A percentile compares a stretch with the other conserved stretches of the same genome.
These are phyloP conservation scores for Alliaria petiolata DNA, from an alignment of 345 rosid species.

Conservation along the genomic window DNA sequence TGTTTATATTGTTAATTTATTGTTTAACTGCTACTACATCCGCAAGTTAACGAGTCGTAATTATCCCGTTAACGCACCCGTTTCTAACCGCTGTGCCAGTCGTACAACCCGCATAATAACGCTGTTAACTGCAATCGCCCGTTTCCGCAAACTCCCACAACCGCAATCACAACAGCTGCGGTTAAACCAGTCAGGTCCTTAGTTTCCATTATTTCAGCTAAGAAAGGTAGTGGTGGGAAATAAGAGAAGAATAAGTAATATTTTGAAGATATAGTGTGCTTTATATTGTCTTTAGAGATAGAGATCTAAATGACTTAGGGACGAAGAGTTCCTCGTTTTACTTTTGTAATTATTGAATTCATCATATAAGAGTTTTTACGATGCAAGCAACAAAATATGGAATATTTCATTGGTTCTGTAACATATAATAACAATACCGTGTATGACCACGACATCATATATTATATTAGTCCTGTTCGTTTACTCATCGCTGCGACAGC, in stretches of 20 bases:
- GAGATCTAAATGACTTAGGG: neutral
- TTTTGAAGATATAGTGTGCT: neutral
- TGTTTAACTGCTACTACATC: too few species aligned
- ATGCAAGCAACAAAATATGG: slow-evolving; percentile 11
- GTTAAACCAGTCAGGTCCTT: too few species aligned
- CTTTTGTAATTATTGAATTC: neutral
- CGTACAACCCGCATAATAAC: too few species aligned
- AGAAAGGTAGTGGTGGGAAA: neutral
- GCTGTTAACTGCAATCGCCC: too few species aligned
- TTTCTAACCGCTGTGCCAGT: too few species aligned
- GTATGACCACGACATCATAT: neutral
- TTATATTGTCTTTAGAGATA: neutral
- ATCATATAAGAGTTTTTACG: neutral
- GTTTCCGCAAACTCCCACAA: too few species aligned
- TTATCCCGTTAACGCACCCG: too few species aligned
- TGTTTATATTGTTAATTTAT: too few species aligned
- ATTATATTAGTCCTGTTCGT: too few species aligned
- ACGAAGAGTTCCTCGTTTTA: slow-evolving; percentile 2
- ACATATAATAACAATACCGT: neutral
- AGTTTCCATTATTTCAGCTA: neutral
- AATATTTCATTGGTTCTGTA: neutral
- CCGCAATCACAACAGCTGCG: too few species aligned
- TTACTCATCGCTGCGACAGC: too few species aligned
- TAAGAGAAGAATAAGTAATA: neutral
- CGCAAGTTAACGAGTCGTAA: too few species aligned